Conservation (phyloP, 768 basidiomycete genomes). For the Leccinum imitatum region DNA sequence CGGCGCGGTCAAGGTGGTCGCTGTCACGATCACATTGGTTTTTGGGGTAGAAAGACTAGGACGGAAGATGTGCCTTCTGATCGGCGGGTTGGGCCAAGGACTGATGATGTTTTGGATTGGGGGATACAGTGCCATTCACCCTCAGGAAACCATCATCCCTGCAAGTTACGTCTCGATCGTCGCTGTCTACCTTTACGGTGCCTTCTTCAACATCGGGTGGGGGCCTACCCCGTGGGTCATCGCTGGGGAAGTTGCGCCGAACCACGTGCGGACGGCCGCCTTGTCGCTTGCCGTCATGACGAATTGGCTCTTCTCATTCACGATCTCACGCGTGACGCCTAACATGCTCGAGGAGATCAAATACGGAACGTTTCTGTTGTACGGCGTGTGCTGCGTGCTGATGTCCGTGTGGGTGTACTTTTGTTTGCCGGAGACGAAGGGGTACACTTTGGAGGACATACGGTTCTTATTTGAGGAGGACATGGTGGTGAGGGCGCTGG, state of each 20-base stretch:
- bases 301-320: slow-evolving; percentile 40
- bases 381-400: slow-evolving; percentile 32
- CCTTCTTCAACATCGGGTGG: slow-evolving; percentile 37
- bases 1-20: slow-evolving; percentile 41
- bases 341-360: slow-evolving; percentile 34
- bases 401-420: slow-evolving; percentile 38
- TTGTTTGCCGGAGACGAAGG: slow-evolving; percentile 42
- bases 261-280: slow-evolving; percentile 37
- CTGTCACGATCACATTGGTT: slow-evolving; percentile 39
- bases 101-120: slow-evolving; percentile 39
- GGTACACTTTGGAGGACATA: slow-evolving; percentile 41
- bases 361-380: slow-evolving; percentile 35
- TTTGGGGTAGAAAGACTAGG: slow-evolving; percentile 51
- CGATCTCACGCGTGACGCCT: slow-evolving; percentile 38
- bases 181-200: slow-evolving; percentile 38
- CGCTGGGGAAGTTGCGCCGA: slow-evolving; percentile 38
- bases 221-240: slow-evolving; percentile 34
- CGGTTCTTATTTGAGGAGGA: slow-evolving; percentile 38
- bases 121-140: slow-evolving; percentile 35
- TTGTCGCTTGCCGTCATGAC: slow-evolving; percentile 33
- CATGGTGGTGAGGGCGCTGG: slow-evolving; percentile 31
- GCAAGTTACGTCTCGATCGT: slow-evolving; percentile 39
- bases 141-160: slow-evolving; percentile 26
- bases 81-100: slow-evolving; percentile 50
- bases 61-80: slow-evolving; percentile 48